Percentiles rank a stretch among this genome's conserved stretches.
Evolutionary conservation across 345 rosid species (phyloP).

Genomic region (Pistacia vera): DNA sequence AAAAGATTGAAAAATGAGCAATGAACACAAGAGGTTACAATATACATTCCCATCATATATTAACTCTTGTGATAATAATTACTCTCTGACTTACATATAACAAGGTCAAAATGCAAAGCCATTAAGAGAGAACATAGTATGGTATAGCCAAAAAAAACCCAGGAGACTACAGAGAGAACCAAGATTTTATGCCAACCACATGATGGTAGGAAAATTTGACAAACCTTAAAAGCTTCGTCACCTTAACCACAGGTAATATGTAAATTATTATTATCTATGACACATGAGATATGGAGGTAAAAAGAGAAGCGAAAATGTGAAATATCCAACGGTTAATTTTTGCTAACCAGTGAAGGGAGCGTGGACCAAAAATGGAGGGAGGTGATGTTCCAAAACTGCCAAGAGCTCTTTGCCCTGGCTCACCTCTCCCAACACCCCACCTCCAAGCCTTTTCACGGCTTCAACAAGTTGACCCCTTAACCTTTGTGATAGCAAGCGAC

Average conservation of each 20-base stretch:
- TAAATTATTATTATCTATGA: constrained; percentile 29
- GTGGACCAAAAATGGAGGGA: constrained; percentile 73
- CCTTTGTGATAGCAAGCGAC: constrained; percentile 67
- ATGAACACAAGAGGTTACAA: not conserved
- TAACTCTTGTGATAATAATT: constrained; percentile 27
- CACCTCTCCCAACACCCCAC: constrained; percentile 47
- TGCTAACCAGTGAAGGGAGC: constrained; percentile 23
- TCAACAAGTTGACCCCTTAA: constrained; percentile 85
- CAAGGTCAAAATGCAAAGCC: constrained; percentile 26
- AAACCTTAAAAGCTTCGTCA: constrained; percentile 27
- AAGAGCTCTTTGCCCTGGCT: constrained; percentile 58
- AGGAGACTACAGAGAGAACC: constrained; percentile 10
- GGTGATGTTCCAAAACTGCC: constrained; percentile 73
- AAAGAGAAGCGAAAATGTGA: constrained; percentile 25
- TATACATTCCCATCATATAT: constrained; percentile 38
- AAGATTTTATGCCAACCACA: constrained; percentile 25
- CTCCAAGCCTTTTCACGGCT: constrained; percentile 77
- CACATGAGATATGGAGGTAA: constrained; percentile 28
- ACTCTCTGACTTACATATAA: constrained; percentile 29
- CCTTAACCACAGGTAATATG: constrained; percentile 29
- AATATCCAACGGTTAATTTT: constrained; percentile 3
- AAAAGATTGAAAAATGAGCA: not conserved
- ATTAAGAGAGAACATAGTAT: constrained; percentile 20
- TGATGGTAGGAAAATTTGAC: constrained; percentile 30
- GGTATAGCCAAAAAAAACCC: not conserved